Percentiles rank a stretch among this genome's conserved stretches.
Evolutionary conservation across 108 stramenopile species (phyloP).

Genomic region (Seminavis robusta): DNA sequence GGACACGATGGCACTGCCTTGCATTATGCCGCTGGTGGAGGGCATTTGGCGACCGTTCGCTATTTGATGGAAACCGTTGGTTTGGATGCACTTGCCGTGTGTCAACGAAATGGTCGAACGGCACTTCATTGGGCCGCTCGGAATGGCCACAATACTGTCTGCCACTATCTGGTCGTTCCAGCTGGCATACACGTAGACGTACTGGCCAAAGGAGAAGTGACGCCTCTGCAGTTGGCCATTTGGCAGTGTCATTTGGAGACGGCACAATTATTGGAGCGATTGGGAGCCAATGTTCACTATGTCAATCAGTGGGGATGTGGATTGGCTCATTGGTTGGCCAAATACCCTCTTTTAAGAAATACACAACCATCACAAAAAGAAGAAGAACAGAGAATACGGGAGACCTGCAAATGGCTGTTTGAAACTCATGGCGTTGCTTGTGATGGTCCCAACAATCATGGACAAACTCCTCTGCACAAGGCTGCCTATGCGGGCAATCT

Average conservation of each 20-base stretch:
- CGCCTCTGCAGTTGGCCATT: conserved; percentile 38
- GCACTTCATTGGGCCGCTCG: conserved; percentile 44
- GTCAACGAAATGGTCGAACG: conserved; percentile 13
- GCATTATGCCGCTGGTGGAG: conserved; percentile 37
- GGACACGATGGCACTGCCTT: no score
- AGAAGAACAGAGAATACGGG: background rate
- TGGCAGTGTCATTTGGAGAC: conserved; percentile 34
- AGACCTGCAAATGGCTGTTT: conserved; percentile 1
- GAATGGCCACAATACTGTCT: conserved; percentile 25
- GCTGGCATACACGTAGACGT: conserved; percentile 2
- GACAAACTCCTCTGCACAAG: conserved; percentile 37
- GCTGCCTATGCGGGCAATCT: conserved; percentile 33
- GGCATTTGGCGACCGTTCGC: conserved; percentile 19
- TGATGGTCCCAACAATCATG: conserved; percentile 24
- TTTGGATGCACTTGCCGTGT: background rate
- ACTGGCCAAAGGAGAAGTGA: conserved; percentile 27
- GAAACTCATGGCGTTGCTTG: background rate
- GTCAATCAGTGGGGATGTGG: conserved; percentile 40
- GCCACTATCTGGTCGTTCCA: conserved; percentile 4
- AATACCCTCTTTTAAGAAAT: conserved; percentile 19
- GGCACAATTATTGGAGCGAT: conserved; percentile 2
- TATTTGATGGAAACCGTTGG: conserved; percentile 7
- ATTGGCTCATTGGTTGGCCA: conserved; percentile 31
- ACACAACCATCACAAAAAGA: no score
- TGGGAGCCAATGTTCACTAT: conserved; percentile 15